These are phyloP conservation scores for Lentinus tigrinus DNA, from an alignment of 768 basidiomycete species.

Conservation along the genomic window DNA sequence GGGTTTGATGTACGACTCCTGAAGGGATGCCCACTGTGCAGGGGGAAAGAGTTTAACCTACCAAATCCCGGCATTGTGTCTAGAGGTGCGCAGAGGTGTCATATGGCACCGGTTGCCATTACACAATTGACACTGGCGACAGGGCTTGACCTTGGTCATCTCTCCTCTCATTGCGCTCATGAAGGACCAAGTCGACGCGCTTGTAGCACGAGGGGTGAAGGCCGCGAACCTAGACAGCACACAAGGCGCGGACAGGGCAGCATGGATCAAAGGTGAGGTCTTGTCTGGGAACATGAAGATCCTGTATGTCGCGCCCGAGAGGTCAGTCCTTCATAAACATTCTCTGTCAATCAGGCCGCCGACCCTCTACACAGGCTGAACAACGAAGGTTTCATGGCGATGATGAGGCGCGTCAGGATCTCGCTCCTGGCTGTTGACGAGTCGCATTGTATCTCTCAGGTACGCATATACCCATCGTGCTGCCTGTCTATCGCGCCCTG, in stretches of 20 bases:
- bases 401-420: constrained; percentile 43
- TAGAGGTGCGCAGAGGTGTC: constrained; percentile 24
- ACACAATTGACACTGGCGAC: constrained; percentile 4
- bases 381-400: constrained; percentile 43
- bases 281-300: constrained; percentile 42
- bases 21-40: constrained; percentile 1
- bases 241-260: constrained; percentile 29
- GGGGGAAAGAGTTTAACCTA: constrained; percentile 41
- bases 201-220: constrained; percentile 64
- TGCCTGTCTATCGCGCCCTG: neutral
- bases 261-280: constrained; percentile 37
- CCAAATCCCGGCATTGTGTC: constrained; percentile 41
- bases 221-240: constrained; percentile 52
- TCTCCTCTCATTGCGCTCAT: constrained; percentile 90
- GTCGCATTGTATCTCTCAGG: constrained; percentile 47
- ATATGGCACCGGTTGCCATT: neutral
- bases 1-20: neutral
- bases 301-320: constrained; percentile 48
- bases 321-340: constrained; percentile 20
- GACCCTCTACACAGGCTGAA: constrained; percentile 33
- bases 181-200: constrained; percentile 79
- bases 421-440: constrained; percentile 50
- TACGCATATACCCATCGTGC: constrained; percentile 16
- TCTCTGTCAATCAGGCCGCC: neutral
- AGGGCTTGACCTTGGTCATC: constrained; percentile 87